phyloP scores from a whole-genome alignment of 108 stramenopile genomes.

The Cyclotella kingstonii region DNA sequence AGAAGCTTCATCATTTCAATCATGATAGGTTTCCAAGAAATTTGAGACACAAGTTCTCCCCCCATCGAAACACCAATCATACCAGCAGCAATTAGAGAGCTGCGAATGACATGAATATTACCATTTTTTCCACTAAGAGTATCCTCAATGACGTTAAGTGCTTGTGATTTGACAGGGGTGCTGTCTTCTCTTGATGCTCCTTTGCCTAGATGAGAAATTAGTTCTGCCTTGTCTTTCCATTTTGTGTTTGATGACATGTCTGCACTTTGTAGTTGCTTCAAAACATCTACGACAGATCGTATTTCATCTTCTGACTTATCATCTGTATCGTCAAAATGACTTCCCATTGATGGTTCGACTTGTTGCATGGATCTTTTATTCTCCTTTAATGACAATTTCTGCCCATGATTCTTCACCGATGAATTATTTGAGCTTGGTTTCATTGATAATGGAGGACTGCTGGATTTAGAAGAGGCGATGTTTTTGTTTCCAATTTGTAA shows the following conservation, averaged over 20 bases:
- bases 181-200: conserved; percentile 37
- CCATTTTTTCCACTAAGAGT: conserved; percentile 52
- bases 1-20: conserved; percentile 55
- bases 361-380: conserved; percentile 1
- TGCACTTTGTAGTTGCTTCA: conserved; percentile 51
- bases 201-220: conserved; percentile 50
- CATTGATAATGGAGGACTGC: neutral
- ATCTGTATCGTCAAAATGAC: conserved; percentile 28
- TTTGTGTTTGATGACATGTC: conserved; percentile 41
- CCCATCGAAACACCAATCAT: conserved; percentile 56
- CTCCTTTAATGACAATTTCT: neutral
- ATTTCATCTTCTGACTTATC: conserved; percentile 35
- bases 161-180: conserved; percentile 13
- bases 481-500: conserved; percentile 19
- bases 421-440: conserved; percentile 9
- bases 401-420: neutral
- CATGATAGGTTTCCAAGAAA: conserved; percentile 54
- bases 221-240: conserved; percentile 64
- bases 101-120: conserved; percentile 57
- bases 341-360: conserved; percentile 3
- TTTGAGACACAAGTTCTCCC: conserved; percentile 37
- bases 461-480: conserved; percentile 4
- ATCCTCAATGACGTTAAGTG: conserved; percentile 49
- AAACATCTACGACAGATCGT: conserved; percentile 32
- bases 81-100: conserved; percentile 47